phyloP scores from a whole-genome alignment of 2,329 filamentous ascomycete species.

The Metarhizium robertsii region DNA sequence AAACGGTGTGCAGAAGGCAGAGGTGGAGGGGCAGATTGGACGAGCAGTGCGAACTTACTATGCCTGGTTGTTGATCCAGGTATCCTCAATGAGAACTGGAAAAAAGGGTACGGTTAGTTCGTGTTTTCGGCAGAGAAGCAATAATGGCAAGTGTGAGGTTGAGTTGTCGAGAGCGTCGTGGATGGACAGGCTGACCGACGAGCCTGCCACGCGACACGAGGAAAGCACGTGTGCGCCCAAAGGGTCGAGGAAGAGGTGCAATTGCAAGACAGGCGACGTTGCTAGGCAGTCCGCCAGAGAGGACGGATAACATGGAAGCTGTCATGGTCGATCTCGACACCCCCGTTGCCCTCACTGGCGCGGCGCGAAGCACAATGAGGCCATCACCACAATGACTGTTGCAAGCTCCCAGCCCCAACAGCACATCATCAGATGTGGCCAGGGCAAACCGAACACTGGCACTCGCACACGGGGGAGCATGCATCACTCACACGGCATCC shows the following conservation, averaged over 20 bases:
- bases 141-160: neutral
- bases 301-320: neutral
- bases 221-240: slow-evolving; percentile 9
- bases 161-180: slow-evolving; percentile 2
- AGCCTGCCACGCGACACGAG: neutral
- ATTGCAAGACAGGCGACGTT: slow-evolving; percentile 7
- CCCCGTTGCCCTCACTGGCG: neutral
- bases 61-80: slow-evolving; percentile 30
- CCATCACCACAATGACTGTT: neutral
- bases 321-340: neutral
- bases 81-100: slow-evolving; percentile 28
- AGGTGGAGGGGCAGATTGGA: neutral
- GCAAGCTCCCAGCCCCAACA: neutral
- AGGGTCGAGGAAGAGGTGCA: slow-evolving; percentile 7
- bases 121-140: neutral
- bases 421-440: neutral
- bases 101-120: slow-evolving; percentile 4
- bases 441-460: neutral
- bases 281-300: neutral
- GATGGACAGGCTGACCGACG: neutral
- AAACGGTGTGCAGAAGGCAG: neutral
- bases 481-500: slow-evolving; percentile 29
- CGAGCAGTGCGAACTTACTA: slow-evolving; percentile 16
- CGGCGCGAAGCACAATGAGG: neutral
- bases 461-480: neutral